phyloP scores from a whole-genome alignment of 23 red algal species.

The Porphyridium purpureum region DNA sequence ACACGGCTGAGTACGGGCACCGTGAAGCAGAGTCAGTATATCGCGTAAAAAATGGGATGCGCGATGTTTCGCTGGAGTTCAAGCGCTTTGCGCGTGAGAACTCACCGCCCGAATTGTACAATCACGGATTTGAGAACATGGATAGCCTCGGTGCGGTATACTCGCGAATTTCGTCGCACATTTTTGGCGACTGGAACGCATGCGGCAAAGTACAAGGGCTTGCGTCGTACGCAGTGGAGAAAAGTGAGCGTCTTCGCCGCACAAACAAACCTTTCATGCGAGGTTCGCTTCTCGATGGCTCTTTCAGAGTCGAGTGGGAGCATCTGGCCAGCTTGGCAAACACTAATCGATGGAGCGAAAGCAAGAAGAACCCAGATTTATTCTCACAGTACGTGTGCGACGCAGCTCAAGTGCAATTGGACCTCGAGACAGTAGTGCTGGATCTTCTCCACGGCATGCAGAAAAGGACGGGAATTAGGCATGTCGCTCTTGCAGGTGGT shows the following conservation, averaged over 20 bases:
- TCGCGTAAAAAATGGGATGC: not conserved
- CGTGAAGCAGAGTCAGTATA: slow-evolving; percentile 55
- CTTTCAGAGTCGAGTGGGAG: not conserved
- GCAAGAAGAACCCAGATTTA: not conserved
- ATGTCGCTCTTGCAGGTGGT: slow-evolving; percentile 39
- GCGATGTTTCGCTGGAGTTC: slow-evolving; percentile 7
- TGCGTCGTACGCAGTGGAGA: not conserved
- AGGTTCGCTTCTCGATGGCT: not conserved
- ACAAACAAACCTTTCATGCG: not conserved
- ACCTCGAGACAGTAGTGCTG: slow-evolving; percentile 5
- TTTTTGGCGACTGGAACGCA: slow-evolving; percentile 87
- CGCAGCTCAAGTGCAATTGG: slow-evolving; percentile 5
- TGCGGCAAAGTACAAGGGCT: slow-evolving; percentile 64
- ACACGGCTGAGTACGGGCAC: not conserved
- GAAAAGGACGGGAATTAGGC: not conserved
- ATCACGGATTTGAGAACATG: slow-evolving; percentile 91
- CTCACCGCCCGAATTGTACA: slow-evolving; percentile 41
- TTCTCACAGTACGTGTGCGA: not conserved
- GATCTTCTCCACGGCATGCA: not conserved
- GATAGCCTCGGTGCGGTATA: slow-evolving; percentile 74
- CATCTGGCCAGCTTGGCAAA: not conserved
- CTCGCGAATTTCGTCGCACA: slow-evolving; percentile 43
- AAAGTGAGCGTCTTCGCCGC: slow-evolving; percentile 6
- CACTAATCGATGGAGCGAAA: not conserved
- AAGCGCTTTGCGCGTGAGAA: slow-evolving; percentile 62